These are phyloP conservation scores for Piper betle DNA, from an alignment of 164 flowering plant species.

Conservation along the genomic window DNA sequence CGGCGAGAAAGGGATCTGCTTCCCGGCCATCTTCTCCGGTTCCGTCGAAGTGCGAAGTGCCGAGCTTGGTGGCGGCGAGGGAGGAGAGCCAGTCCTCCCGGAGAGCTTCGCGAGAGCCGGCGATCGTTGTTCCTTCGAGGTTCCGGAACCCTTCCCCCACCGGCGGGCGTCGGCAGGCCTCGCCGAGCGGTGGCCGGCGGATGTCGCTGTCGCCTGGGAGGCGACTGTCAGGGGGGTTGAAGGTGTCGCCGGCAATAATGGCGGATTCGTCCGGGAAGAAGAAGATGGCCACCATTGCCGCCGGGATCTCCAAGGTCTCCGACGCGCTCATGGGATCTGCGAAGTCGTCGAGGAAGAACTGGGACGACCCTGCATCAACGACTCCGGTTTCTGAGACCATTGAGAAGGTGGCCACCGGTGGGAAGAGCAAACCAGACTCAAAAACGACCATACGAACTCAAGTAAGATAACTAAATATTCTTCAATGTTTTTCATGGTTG, in stretches of 20 bases:
- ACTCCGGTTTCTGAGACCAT: slow-evolving; percentile 28
- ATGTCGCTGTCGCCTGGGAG: slow-evolving; percentile 70
- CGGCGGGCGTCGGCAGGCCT: slow-evolving; percentile 39
- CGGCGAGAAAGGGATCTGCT: slow-evolving; percentile 24
- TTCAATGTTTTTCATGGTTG: no score
- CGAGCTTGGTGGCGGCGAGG: slow-evolving; percentile 56
- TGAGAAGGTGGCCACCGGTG: slow-evolving; percentile 19
- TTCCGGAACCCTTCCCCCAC: slow-evolving; percentile 53
- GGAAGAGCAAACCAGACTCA: slow-evolving; percentile 44
- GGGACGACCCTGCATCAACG: slow-evolving; percentile 45
- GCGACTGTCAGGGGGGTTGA: slow-evolving; percentile 63
- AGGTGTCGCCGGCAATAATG: slow-evolving; percentile 34
- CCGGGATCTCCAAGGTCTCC: slow-evolving; percentile 63
- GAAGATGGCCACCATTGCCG: slow-evolving; percentile 53
- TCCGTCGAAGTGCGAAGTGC: slow-evolving; percentile 83
- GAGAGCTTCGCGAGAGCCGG: slow-evolving; percentile 53
- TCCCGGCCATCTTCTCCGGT: slow-evolving; percentile 71
- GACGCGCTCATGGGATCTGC: slow-evolving; percentile 48
- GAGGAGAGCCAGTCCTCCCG: slow-evolving; percentile 38
- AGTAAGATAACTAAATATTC: slow-evolving; percentile 19
- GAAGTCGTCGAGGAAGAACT: slow-evolving; percentile 59
- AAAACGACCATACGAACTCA: slow-evolving; percentile 70
- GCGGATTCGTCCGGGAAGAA: slow-evolving; percentile 50
- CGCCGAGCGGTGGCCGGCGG: slow-evolving; percentile 16
- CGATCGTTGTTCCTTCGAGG: slow-evolving; percentile 85